Conservation (phyloP, 352 stramenopile genomes). For the Globisporangium cystogenes region DNA sequence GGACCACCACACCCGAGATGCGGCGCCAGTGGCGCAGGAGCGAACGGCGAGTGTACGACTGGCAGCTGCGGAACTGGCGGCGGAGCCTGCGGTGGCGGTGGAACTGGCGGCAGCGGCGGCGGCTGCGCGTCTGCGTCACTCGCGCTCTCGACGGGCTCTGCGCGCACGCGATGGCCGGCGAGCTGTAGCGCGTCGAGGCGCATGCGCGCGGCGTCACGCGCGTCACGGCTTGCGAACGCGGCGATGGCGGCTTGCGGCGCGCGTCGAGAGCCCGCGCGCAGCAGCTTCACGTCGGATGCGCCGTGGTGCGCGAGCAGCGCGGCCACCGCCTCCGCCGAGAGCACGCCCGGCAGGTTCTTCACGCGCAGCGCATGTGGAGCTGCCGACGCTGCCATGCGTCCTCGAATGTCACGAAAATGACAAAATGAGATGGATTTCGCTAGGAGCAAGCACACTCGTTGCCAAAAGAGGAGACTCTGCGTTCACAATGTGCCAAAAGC, state of each 20-base stretch:
- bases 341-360: conserved; percentile 43
- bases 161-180: conserved; percentile 40
- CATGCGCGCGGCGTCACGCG: conserved; percentile 28
- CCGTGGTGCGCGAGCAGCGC: conserved; percentile 61
- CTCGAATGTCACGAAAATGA: neutral
- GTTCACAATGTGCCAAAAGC: neutral
- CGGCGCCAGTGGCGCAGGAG: conserved; percentile 48
- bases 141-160: neutral
- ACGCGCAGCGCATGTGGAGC: conserved; percentile 29
- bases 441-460: neutral
- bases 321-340: conserved; percentile 51
- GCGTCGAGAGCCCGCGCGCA: conserved; percentile 20
- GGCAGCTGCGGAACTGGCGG: neutral
- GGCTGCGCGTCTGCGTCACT: conserved; percentile 13
- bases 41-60: conserved; percentile 8
- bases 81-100: conserved; percentile 18
- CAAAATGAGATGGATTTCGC: neutral
- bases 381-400: too few species aligned
- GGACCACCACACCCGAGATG: conserved; percentile 53
- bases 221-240: conserved; percentile 25
- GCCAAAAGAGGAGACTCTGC: neutral
- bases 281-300: conserved; percentile 35
- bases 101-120: conserved; percentile 25
- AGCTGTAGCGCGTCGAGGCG: conserved; percentile 46
- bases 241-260: conserved; percentile 41